Percentiles rank a stretch among this genome's conserved stretches.
phyloP scores from a whole-genome alignment of 257 asterid species.

The Mitragyna speciosa region DNA sequence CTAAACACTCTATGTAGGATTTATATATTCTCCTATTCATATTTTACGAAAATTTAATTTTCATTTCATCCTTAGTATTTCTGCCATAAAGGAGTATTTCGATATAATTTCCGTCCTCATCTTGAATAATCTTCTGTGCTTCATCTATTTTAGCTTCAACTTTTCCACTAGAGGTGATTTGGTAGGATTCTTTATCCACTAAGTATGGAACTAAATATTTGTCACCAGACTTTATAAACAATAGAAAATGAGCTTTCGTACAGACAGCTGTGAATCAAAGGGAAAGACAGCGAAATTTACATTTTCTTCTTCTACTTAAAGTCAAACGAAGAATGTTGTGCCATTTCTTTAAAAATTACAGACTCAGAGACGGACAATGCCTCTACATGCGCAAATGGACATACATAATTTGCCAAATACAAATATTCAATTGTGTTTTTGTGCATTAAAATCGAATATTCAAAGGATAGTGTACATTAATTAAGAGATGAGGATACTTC shows the following conservation, averaged over 20 bases:
- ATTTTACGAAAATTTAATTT: too few relatives aligned
- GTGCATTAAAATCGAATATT: too few relatives aligned
- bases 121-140: too few relatives aligned
- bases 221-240: not conserved
- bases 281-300: not conserved
- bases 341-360: not conserved
- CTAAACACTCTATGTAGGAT: too few relatives aligned
- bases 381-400: not conserved
- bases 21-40: too few relatives aligned
- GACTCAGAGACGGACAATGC: not conserved
- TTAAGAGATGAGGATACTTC: not conserved
- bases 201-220: not conserved
- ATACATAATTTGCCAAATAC: not conserved
- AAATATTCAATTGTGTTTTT: not conserved
- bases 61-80: too few relatives aligned
- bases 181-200: not conserved
- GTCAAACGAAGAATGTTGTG: constrained; percentile 12
- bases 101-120: too few relatives aligned
- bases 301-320: not conserved
- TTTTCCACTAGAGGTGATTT: not conserved
- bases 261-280: not conserved
- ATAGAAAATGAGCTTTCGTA: not conserved
- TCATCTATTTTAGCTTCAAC: too few relatives aligned
- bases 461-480: not conserved
- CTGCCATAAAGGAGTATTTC: too few relatives aligned